Base-by-base conservation (phyloP, 75 land plant genomes). In the Picea glauca region DNA sequence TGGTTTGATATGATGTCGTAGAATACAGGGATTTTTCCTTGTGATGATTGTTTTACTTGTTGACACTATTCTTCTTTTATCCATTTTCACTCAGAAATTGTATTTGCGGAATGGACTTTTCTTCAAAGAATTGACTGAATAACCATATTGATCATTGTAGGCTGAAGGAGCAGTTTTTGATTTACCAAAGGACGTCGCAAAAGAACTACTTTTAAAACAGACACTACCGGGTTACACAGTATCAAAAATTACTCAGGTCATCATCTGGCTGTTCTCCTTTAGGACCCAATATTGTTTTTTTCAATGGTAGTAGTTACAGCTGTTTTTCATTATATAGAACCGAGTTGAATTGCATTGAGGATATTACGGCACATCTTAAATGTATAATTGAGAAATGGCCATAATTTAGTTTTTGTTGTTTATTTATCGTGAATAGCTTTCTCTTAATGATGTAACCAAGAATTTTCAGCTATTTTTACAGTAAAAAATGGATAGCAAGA, bases 141-240 rank as follows among this genome's bases (percentile, higher is more conserved):
- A 17, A 18, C 6, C 17, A 5, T 33, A 67, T 30, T 78, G 59
- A 54, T 63, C 40, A 20, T 77, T 75, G 76, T 76, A 91, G 91
- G 81, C 88, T 66, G 82, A 88, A 60, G 94, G 94, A 23, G 99
- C 99, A 23, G 98, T 97, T 26, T 97, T 97, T 83, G 99, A 97
- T 79, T 85, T 97, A 46, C 99, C 99, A 32, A 94, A 94, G 62
- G 92, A 94, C 72, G 83, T 93, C 81, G 99, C 98, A 65, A 97
- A 86, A 79, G 96, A 93, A 70, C 85, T 97, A 6, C 90, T 97
- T 59, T 75, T 76, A 46, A 91, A 86, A 82, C 82, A 92, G 78
- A 26, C 80, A 20, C 85, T 86, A 50, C 89, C 93, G 54, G 99
- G 96, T 31, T 85, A 87, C 76, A 78, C 86, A 38, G 85, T 97